Conservation (phyloP, 495 filamentous ascomycete species). For the Neurospora tetrasperma region DNA sequence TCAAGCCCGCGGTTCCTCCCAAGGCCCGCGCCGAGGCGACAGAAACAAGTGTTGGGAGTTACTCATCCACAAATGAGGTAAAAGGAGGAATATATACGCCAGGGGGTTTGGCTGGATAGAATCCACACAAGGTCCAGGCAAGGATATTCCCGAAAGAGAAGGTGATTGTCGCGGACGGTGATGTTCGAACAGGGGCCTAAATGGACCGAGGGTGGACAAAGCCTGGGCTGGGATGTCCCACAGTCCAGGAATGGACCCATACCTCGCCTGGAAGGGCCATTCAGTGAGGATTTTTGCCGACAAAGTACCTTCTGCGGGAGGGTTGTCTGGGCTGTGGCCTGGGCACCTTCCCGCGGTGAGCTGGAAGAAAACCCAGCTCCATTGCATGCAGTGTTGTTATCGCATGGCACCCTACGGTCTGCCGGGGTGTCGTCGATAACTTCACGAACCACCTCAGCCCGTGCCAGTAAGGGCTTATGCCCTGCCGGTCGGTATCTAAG, state of each 20-base stretch:
- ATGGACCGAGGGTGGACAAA: background rate
- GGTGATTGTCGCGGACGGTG: background rate
- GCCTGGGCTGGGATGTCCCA: too few relatives aligned
- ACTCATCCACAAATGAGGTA: background rate
- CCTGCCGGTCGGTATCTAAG: background rate
- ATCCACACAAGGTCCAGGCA: background rate
- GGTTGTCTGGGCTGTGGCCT: background rate
- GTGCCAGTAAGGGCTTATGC: background rate
- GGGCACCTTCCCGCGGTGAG: background rate
- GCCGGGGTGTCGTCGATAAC: background rate
- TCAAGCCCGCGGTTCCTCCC: background rate
- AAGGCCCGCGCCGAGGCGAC: background rate
- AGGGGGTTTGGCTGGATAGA: background rate
- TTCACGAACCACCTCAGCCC: background rate
- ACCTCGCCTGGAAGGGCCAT: background rate
- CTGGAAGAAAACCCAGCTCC: background rate
- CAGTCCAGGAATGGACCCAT: too few relatives aligned
- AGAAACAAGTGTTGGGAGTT: background rate
- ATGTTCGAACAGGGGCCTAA: background rate
- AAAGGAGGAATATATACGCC: background rate
- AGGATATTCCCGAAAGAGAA: background rate
- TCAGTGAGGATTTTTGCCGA: background rate
- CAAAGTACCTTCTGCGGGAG: background rate
- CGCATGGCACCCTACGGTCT: background rate
- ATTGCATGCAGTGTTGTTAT: background rate